Base-by-base conservation (phyloP, 2,329 filamentous ascomycete species). In the Chlorencoelia australis region DNA sequence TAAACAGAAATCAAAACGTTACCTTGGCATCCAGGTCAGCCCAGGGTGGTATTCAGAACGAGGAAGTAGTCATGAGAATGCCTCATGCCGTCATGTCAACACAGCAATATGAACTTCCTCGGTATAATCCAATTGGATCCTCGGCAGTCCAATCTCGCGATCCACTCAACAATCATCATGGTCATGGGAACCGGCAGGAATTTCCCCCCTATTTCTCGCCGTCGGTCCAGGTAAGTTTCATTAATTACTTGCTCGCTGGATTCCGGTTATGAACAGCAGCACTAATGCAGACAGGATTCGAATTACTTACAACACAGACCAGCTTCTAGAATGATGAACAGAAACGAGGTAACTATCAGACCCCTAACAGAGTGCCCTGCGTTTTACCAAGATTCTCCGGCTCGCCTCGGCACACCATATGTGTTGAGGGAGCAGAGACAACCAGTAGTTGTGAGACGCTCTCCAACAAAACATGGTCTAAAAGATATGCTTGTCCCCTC, bases 401-500 rank as follows among this genome's bases (percentile, higher is more conserved):
- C 42, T 17, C 46, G 28, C 33, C 28, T 33, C 37, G 40, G 43
- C 10, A 40, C 35, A 29, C 39, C 41, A 20, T 43, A 45, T 34
- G 22, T 33, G 24, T 29, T 31, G 10, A 45, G 41, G 36, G 46
- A 50, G 13, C 40, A 43, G 32, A 45, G 43, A 41, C 43, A 45
- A 39, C 45, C 52, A 51, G 41, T 49, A 50, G 49, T 52, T 42
- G 48, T 53, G 45, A 49, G 47, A 44, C 40, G 45, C 28, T 46
- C 49, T 41, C 42, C 49, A 31, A 33, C 45, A 21, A 50, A 37
- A 29, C 37, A 46, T 43, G 45, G 45, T 27, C 43, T 53, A 3
- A 49, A 57, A 47, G 53, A 57, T 32, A 43, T 55, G 43, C 51
- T 52, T 37, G 48, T 56, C 27, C 49, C 50, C 41, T 57, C 54